Percentiles rank a stretch among this genome's conserved stretches.
These are phyloP conservation scores for Sclerotinia glacialis DNA, from an alignment of 2,329 filamentous ascomycete species.

Conservation along the genomic window DNA sequence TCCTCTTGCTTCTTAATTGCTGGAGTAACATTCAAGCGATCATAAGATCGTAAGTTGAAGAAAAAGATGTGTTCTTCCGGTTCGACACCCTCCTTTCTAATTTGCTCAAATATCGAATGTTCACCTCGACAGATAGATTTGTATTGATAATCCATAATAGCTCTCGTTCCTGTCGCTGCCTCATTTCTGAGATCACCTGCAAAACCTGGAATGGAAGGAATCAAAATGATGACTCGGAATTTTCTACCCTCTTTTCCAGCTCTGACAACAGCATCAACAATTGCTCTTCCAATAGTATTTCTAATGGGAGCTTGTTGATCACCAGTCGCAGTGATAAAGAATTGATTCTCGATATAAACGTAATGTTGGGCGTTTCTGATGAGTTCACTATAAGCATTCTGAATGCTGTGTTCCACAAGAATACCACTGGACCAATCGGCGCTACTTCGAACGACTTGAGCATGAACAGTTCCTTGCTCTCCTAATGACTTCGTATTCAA, in stretches of 20 bases:
- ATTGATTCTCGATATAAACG: conserved; percentile 98
- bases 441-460: conserved; percentile 85
- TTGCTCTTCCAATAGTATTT: conserved; percentile 83
- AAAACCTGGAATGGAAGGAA: conserved; percentile 90
- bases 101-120: conserved; percentile 82
- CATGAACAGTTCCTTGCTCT: conserved; percentile 70
- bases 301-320: conserved; percentile 82
- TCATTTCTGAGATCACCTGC: conserved; percentile 84
- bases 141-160: conserved; percentile 98
- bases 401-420: conserved; percentile 77
- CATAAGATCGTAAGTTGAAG: conserved; percentile 91
- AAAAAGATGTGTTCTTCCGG: conserved; percentile 81
- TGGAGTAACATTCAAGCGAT: conserved; percentile 81
- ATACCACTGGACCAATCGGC: conserved; percentile 94
- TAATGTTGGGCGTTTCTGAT: conserved; percentile 87
- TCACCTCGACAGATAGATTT: conserved; percentile 91
- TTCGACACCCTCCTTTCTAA: conserved; percentile 71
- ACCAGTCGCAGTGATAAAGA: conserved; percentile 92
- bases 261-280: conserved; percentile 83
- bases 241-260: conserved; percentile 81
- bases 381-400: conserved; percentile 80
- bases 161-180: conserved; percentile 79
- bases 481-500: conserved; percentile 62
- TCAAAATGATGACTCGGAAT: conserved; percentile 85
- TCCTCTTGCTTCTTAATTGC: conserved; percentile 72